These are phyloP conservation scores for Gamsiella multidivaricata DNA, from an alignment of 192 early-diverging fungal species.

Conservation along the genomic window DNA sequence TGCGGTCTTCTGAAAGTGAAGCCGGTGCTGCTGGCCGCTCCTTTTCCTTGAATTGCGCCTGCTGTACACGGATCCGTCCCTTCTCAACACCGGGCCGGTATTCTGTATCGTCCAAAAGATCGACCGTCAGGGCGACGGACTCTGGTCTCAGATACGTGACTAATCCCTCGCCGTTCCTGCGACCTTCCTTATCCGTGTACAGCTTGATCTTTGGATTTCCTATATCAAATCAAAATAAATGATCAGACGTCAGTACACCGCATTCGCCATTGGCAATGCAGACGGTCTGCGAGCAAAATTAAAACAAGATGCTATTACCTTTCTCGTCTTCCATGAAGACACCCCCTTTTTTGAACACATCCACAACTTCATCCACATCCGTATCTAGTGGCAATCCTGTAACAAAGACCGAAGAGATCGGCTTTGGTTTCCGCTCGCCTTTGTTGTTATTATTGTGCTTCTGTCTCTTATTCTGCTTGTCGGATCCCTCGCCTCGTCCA, in stretches of 20 bases:
- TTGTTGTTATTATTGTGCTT: constrained; percentile 64
- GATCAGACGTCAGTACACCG: no score
- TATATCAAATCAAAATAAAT: constrained; percentile 34
- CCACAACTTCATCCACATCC: constrained; percentile 81
- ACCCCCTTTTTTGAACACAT: constrained; percentile 80
- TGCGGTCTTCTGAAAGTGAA: constrained; percentile 60
- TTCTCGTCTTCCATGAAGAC: constrained; percentile 80
- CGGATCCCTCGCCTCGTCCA: constrained; percentile 14
- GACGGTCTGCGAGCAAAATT: no score
- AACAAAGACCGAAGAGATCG: constrained; percentile 88
- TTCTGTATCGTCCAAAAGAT: constrained; percentile 88
- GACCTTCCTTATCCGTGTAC: constrained; percentile 77
- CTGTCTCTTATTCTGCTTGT: constrained; percentile 36
- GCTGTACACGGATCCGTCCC: constrained; percentile 76
- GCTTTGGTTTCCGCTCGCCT: constrained; percentile 57
- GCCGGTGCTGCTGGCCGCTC: constrained; percentile 54
- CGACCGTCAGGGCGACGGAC: constrained; percentile 85
- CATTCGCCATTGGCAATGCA: no score
- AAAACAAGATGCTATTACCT: constrained; percentile 13
- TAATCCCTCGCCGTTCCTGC: constrained; percentile 90
- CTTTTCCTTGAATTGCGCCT: constrained; percentile 87
- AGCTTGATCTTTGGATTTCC: constrained; percentile 91
- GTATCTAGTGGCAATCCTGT: constrained; percentile 84
- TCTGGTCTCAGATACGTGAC: constrained; percentile 93
- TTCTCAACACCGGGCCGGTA: constrained; percentile 73